phyloP scores from a whole-genome alignment of 495 filamentous ascomycete genomes.

The Ramalina peruviana region DNA sequence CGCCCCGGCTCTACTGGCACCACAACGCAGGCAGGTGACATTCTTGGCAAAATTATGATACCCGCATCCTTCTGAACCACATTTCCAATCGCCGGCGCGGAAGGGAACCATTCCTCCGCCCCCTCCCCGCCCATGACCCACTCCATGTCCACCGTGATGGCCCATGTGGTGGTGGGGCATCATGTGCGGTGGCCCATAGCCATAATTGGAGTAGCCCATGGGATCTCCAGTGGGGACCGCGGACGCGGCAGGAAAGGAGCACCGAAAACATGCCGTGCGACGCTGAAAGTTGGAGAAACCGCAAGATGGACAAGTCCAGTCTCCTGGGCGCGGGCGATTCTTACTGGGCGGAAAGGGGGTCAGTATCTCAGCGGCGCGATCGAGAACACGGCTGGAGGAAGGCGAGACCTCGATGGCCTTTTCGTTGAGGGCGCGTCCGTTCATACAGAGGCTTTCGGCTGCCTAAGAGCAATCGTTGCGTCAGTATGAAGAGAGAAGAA shows the following conservation, averaged over 20 bases:
- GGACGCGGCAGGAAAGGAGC: conserved; percentile 86
- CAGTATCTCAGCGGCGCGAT: conserved; percentile 86
- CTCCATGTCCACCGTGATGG: conserved; percentile 58
- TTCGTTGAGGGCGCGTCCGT: conserved; percentile 91
- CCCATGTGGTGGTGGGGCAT: conserved; percentile 69
- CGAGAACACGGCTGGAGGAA: conserved; percentile 86
- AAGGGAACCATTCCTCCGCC: conserved; percentile 86
- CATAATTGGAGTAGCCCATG: conserved; percentile 59
- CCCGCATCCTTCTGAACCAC: conserved; percentile 90
- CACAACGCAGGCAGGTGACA: conserved; percentile 90
- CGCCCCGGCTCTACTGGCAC: conserved; percentile 82
- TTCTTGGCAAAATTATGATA: conserved; percentile 99
- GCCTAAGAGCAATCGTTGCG: conserved; percentile 38
- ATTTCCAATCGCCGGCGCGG: conserved; percentile 97
- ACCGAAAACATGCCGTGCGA: conserved; percentile 95
- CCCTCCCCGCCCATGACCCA: conserved; percentile 55
- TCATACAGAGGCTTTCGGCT: conserved; percentile 97
- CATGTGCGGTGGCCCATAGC: conserved; percentile 66
- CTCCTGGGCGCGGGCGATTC: conserved; percentile 90
- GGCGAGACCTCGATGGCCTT: conserved; percentile 98
- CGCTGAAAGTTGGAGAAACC: conserved; percentile 83
- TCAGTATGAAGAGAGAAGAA: neutral
- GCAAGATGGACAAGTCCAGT: conserved; percentile 96
- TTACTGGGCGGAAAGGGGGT: conserved; percentile 97
- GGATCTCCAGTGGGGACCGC: conserved; percentile 57